Percentiles rank a stretch among this genome's conserved stretches.
These are phyloP conservation scores for Backusella mclennaniae DNA, from an alignment of 192 early-diverging fungal species.

Conservation along the genomic window DNA sequence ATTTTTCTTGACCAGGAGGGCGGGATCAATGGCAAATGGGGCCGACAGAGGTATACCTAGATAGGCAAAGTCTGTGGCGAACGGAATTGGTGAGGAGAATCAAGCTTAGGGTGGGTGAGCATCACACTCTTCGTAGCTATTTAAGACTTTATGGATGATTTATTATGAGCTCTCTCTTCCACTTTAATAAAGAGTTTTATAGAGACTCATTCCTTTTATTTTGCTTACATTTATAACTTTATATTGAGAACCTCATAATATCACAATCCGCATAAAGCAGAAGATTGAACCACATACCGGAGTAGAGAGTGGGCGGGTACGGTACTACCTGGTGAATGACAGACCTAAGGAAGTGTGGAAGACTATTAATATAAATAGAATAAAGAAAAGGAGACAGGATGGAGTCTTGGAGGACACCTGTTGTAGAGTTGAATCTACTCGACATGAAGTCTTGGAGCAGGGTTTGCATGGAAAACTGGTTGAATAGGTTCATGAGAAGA, in stretches of 20 bases:
- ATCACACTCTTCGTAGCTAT: not conserved
- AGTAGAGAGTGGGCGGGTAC: not conserved
- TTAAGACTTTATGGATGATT: no score
- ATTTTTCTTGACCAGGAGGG: no score
- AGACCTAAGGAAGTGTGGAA: not conserved
- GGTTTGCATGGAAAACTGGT: not conserved
- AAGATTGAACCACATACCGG: not conserved
- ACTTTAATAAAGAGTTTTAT: no score
- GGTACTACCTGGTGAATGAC: not conserved
- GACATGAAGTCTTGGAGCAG: not conserved
- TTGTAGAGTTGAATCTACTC: not conserved
- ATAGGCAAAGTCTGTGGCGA: no score
- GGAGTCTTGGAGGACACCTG: conserved; percentile 19
- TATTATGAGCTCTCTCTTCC: no score
- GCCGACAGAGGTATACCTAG: no score
- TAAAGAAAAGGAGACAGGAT: conserved; percentile 22
- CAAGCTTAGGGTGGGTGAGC: not conserved
- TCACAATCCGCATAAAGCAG: not conserved
- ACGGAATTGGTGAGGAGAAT: not conserved
- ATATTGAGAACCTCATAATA: no score
- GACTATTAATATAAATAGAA: conserved; percentile 18
- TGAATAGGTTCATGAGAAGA: no score
- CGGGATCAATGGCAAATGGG: no score
- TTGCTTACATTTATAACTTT: no score
- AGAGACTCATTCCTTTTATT: no score